Base-by-base conservation (phyloP, 2,329 filamentous ascomycete species). In the Leptographium wingfieldii region DNA sequence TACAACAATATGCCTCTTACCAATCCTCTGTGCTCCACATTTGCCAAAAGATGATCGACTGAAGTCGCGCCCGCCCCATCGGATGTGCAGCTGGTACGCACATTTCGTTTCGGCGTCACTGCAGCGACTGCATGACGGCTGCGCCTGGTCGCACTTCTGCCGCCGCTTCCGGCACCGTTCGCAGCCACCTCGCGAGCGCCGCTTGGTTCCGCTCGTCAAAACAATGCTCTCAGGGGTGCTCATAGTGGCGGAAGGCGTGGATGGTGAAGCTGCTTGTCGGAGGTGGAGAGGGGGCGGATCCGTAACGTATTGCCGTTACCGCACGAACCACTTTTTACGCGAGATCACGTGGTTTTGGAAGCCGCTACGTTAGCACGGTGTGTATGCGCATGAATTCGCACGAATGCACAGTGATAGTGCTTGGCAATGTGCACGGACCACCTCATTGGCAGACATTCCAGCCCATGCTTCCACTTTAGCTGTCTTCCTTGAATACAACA, bases 51-150 rank as follows among this genome's bases (percentile, higher is more conserved):
- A 19, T 1, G 57, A 58, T 3, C 57, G 57, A 22, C 19, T 54
- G n/a, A 58, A 58, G 49, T 58, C 49, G 5, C 57, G 57, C 2
- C 57, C 57, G 2, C 57, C 57, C 57, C 57, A 58, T 6, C 57
- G 57, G 14, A 58, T 27, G 4, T 58, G 49, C 19, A 58, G 7
- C 57, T 58, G 27, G 49, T 58, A 58, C 25, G 5, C 25, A 19
- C 57, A 58, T 14, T 16, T 5, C 10, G 25, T 31, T 27, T 40
- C 9, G 14, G 57, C 57, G 25, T 33, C 35, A 16, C 38, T 38
- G 48, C 57, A 58, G 10, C 57, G 49, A 2, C 22, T 22, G 49
- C 57, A 58, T 1, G 49, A 14, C 19, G 57, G 57, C 49, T 58
- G 57, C 14, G 14, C 25, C 25, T 58, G 29, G 38, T 58, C 57